Percentiles rank a stretch among this genome's conserved stretches.
Evolutionary conservation across 2,329 filamentous ascomycete genomes (phyloP).

Genomic region (Pseudogymnoascus sp.): DNA sequence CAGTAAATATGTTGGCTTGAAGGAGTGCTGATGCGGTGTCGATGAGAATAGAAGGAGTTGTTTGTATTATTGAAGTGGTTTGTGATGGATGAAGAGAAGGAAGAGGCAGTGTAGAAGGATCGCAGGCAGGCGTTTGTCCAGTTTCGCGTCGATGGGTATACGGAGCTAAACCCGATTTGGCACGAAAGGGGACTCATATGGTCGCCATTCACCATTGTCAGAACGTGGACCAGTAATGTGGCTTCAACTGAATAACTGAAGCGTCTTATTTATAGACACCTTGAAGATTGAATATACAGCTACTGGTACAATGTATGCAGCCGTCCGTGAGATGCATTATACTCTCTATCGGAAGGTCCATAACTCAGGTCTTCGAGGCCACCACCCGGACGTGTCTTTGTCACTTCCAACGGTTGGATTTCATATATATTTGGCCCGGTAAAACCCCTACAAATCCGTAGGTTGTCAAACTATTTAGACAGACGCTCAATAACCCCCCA

Average conservation of each 20-base stretch:
- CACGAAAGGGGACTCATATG: slow-evolving; percentile 2
- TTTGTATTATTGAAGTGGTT: slow-evolving; percentile 10
- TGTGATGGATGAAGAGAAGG: slow-evolving; percentile 11
- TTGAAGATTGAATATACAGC: slow-evolving; percentile 7
- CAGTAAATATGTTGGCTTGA: slow-evolving; percentile 2
- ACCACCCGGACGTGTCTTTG: not conserved
- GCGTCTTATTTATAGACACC: not conserved
- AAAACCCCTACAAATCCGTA: slow-evolving; percentile 1
- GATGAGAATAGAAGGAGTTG: slow-evolving; percentile 7
- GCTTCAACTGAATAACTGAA: not conserved
- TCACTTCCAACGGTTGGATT: not conserved
- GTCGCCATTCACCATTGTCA: not conserved
- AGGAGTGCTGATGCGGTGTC: slow-evolving; percentile 5
- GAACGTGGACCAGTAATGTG: slow-evolving; percentile 1
- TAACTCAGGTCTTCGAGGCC: not conserved
- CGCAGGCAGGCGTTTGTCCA: not conserved
- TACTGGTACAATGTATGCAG: slow-evolving; percentile 5
- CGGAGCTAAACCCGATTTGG: not conserved
- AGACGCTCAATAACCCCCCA: slow-evolving; percentile 1
- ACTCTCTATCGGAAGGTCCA: not conserved
- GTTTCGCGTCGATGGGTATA: slow-evolving; percentile 6
- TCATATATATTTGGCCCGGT: not conserved
- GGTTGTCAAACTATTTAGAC: not conserved
- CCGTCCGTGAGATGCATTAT: not conserved
- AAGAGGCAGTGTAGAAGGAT: slow-evolving; percentile 10